These are phyloP conservation scores for Aspergillus transmontanensis DNA, from an alignment of 2,329 filamentous ascomycete genomes.

Conservation along the genomic window DNA sequence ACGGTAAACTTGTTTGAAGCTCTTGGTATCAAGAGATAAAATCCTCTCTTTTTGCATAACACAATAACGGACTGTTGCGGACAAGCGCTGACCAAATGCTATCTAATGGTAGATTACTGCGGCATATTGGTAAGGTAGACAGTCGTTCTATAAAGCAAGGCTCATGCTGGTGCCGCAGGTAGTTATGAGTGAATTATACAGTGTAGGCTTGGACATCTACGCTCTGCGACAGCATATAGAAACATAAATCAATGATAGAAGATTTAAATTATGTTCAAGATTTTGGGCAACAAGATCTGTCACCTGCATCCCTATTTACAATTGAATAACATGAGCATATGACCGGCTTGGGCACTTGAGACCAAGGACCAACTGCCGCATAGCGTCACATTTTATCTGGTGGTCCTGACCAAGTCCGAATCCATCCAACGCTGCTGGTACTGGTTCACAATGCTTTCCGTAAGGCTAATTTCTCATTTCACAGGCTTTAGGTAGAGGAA, in stretches of 20 bases:
- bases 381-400: neutral
- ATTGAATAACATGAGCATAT: neutral
- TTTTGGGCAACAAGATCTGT: neutral
- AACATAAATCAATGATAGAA: neutral
- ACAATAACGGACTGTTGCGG: too few relatives aligned
- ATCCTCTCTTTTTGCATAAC: too few relatives aligned
- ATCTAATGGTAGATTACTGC: too few relatives aligned
- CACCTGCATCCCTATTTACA: neutral
- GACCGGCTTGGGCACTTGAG: neutral
- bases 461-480: neutral
- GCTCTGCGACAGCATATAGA: too few relatives aligned
- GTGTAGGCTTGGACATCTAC: too few relatives aligned
- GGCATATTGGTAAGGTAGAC: too few relatives aligned
- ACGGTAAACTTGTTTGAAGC: too few relatives aligned
- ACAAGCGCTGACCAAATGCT: too few relatives aligned
- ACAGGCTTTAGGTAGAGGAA: constrained; percentile 20
- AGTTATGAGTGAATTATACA: too few relatives aligned
- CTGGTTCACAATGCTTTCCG: neutral
- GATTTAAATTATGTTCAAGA: neutral
- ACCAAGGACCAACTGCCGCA: neutral
- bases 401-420: neutral
- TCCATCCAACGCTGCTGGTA: neutral
- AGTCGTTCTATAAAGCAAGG: too few relatives aligned
- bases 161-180: too few relatives aligned
- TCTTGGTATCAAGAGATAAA: too few relatives aligned